Percentiles rank a stretch among this genome's conserved stretches.
These are phyloP conservation scores for Neurospora sp. DNA, from an alignment of 495 filamentous ascomycete genomes.

Conservation along the genomic window DNA sequence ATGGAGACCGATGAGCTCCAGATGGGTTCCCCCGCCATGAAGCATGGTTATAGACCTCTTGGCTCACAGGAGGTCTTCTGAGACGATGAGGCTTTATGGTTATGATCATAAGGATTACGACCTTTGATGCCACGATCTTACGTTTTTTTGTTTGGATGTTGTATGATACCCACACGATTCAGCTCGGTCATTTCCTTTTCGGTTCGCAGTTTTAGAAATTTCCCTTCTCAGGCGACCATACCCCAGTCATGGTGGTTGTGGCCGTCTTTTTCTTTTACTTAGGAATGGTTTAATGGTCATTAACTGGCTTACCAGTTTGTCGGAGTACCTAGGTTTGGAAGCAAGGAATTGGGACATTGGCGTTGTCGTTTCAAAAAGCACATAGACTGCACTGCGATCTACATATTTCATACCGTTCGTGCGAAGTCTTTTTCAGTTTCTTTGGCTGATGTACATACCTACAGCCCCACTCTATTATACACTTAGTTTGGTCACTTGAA, in stretches of 20 bases:
- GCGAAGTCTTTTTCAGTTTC: not conserved
- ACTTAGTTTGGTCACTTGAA: not conserved
- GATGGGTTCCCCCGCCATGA: not conserved
- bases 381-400: not conserved
- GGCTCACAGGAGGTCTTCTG: slow-evolving; percentile 1
- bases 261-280: not conserved
- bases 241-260: not conserved
- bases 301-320: not conserved
- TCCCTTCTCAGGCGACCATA: not conserved
- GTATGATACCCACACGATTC: not conserved
- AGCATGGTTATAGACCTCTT: slow-evolving; percentile 1
- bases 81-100: not conserved
- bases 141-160: not conserved
- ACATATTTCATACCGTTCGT: not conserved
- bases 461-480: not conserved
- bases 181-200: not conserved
- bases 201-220: not conserved
- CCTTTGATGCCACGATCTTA: not conserved
- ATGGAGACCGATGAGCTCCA: slow-evolving; percentile 4
- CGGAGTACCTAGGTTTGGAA: not conserved
- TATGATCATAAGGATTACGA: not conserved
- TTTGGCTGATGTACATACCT: not conserved
- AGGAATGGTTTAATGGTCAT: not conserved
- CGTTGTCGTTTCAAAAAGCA: not conserved
- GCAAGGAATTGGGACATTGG: not conserved